phyloP scores from a whole-genome alignment of 768 basidiomycete species.

The Rhizopogon vulgaris region DNA sequence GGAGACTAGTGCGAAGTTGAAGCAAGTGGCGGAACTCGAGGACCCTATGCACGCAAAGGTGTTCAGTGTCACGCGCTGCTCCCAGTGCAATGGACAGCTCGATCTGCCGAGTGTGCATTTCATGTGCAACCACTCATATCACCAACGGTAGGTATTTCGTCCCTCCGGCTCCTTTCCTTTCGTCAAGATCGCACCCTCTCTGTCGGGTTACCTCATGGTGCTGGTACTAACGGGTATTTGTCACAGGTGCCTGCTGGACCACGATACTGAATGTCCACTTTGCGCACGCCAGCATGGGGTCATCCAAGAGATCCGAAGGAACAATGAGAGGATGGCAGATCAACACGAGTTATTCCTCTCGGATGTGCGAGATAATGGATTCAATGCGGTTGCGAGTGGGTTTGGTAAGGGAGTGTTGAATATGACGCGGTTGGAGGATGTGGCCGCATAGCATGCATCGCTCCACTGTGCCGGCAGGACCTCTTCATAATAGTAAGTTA shows the following conservation, averaged over 20 bases:
- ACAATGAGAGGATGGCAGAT: slow-evolving; percentile 78
- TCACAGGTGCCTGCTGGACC: slow-evolving; percentile 77
- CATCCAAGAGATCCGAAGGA: slow-evolving; percentile 82
- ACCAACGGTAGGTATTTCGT: slow-evolving; percentile 63
- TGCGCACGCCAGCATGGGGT: slow-evolving; percentile 86
- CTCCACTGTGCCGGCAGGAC: background rate
- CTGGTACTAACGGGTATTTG: background rate
- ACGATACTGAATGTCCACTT: slow-evolving; percentile 84
- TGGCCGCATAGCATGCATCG: slow-evolving; percentile 8
- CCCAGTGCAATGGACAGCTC: slow-evolving; percentile 81
- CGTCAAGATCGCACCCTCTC: background rate
- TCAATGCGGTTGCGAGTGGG: slow-evolving; percentile 62
- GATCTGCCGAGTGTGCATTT: slow-evolving; percentile 94
- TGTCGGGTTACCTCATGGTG: background rate
- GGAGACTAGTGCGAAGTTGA: slow-evolving; percentile 76
- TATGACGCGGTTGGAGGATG: slow-evolving; percentile 20
- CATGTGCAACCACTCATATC: slow-evolving; percentile 97
- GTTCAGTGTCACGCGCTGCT: slow-evolving; percentile 93
- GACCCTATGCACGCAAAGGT: slow-evolving; percentile 77
- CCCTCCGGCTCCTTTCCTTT: background rate
- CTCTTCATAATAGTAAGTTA: background rate
- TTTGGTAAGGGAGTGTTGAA: slow-evolving; percentile 64
- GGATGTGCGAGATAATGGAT: slow-evolving; percentile 68
- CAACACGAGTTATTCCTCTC: slow-evolving; percentile 77
- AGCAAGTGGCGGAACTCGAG: slow-evolving; percentile 75